These are phyloP conservation scores for Eutrema salsugineum DNA, from an alignment of 441 rosid species.

Conservation along the genomic window DNA sequence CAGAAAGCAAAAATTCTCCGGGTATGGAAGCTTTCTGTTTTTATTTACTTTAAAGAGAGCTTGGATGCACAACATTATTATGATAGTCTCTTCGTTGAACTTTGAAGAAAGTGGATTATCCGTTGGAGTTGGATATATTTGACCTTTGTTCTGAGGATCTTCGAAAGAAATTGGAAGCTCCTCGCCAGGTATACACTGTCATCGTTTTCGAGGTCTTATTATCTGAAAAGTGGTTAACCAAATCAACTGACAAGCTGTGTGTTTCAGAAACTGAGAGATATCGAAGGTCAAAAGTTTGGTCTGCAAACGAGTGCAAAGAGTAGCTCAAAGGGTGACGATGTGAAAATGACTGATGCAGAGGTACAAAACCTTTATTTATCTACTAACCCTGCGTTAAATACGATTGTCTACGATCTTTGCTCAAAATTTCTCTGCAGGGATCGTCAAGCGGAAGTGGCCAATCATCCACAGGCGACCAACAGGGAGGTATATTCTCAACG, in stretches of 20 bases:
- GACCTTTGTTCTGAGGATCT: conserved; percentile 94
- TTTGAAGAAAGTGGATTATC: conserved; percentile 94
- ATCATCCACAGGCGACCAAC: conserved; percentile 48
- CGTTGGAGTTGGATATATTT: conserved; percentile 84
- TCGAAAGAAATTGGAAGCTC: conserved; percentile 67
- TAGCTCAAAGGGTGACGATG: conserved; percentile 54
- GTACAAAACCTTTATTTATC: neutral
- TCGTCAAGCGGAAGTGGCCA: conserved; percentile 58
- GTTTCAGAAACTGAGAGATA: conserved; percentile 70
- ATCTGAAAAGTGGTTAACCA: neutral
- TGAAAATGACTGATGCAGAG: conserved; percentile 67
- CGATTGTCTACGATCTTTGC: neutral
- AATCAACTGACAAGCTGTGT: conserved; percentile 4
- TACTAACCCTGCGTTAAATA: neutral
- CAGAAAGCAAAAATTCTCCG: conserved; percentile 97
- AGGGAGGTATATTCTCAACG: conserved; percentile 47
- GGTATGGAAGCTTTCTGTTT: conserved; percentile 37
- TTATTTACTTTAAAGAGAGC: neutral
- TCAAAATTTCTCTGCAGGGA: conserved; percentile 41
- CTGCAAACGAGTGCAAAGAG: conserved; percentile 50
- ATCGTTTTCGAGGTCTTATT: neutral
- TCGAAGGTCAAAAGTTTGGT: conserved; percentile 85
- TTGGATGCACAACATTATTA: neutral
- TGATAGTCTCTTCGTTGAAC: conserved; percentile 8
- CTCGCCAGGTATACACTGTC: conserved; percentile 63